Base-by-base conservation (phyloP, 306 rosid species). In the Amphicarpaea edgeworthii region DNA sequence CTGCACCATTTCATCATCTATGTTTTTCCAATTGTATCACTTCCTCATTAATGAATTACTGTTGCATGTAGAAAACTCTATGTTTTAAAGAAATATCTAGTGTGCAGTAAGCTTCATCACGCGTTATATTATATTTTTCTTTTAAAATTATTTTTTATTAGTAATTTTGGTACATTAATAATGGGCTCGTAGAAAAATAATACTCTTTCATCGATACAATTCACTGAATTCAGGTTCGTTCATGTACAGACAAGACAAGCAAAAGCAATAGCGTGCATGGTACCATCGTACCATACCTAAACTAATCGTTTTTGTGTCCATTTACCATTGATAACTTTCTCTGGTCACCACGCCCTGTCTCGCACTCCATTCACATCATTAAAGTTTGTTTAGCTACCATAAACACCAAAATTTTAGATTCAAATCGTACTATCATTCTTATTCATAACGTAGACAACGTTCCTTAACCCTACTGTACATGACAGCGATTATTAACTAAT, bases 361-460 rank as follows among this genome's bases (percentile, higher is more conserved):
- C 66, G 38, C 73, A 21, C 65, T 14, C 11, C 24, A 15, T 14
- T 12, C 15, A n/a, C 66, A 54, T 54, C 61, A 54, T 20, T 54
- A 21, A 54, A 21, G 6, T 6, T 24, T 57, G 17, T 57, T 57
- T 57, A 17, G 63, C 63, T 23, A 55, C 37, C 50, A 23, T 53
- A 55, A 58, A 12, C 77, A 72, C 77, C 67, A 40, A 55, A 55
- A 8, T 23, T 40, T 9, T 40, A 30, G 5, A 7, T 38, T 72
- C 76, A 72, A 71, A 14, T 40, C 23, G 10, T 34, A 34, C n/a
- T 1, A 28, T 60, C 23, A 59, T 59, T 59, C 64, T 58, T 58
- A 5, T 24, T 55, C 7, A 58, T 58, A 58, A 28, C 19, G 19
- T n/a, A 26, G 6, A n/a, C n/a, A n/a, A n/a, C n/a, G n/a, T 28